A percentile compares a stretch with the other conserved stretches of the same genome.
These are phyloP conservation scores for Salix exigua DNA, from an alignment of 345 rosid species.

Conservation along the genomic window DNA sequence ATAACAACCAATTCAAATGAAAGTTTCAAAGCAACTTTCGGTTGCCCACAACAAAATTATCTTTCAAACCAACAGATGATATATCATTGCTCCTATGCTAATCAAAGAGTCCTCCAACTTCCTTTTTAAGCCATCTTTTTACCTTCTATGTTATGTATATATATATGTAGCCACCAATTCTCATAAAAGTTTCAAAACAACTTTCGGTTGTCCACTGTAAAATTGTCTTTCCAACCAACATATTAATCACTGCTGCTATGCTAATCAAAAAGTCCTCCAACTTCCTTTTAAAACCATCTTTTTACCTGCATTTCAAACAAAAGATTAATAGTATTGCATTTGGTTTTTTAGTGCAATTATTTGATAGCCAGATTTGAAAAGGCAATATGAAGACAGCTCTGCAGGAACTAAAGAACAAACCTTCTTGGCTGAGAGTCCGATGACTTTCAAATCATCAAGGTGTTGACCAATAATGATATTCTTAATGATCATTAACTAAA, in stretches of 20 bases:
- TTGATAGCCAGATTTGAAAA: too few relatives aligned
- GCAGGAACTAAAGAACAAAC: slow-evolving; percentile 20
- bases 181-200: too few relatives aligned
- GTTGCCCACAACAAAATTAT: too few relatives aligned
- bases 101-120: slow-evolving; percentile 26
- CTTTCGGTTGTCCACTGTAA: too few relatives aligned
- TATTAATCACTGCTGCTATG: neutral
- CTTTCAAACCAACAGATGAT: too few relatives aligned
- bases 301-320: slow-evolving; percentile 26
- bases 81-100: neutral
- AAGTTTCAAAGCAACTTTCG: too few relatives aligned
- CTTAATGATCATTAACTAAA: neutral
- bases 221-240: too few relatives aligned
- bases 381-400: neutral
- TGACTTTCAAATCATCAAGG: slow-evolving; percentile 61
- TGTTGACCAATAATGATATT: slow-evolving; percentile 21
- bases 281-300: slow-evolving; percentile 31
- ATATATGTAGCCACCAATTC: too few relatives aligned
- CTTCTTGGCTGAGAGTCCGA: slow-evolving; percentile 82
- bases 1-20: too few relatives aligned
- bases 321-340: neutral
- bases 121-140: neutral
- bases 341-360: too few relatives aligned
- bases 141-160: too few relatives aligned
- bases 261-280: slow-evolving; percentile 30